These are phyloP conservation scores for Rhododendron ovatum DNA, from an alignment of 148 eudicot species.

Conservation along the genomic window DNA sequence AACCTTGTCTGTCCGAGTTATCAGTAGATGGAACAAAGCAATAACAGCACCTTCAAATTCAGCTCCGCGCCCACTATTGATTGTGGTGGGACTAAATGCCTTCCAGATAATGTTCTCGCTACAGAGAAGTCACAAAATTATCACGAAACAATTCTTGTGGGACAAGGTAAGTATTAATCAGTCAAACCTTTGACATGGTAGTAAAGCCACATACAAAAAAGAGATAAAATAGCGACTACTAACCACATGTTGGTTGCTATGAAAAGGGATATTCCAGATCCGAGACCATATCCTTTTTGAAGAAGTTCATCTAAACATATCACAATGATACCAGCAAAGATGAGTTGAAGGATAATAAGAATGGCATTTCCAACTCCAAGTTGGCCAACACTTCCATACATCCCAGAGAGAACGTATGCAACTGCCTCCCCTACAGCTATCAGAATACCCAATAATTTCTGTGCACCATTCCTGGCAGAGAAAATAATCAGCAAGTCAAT, in stretches of 20 bases:
- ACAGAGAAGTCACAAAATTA: constrained; percentile 8
- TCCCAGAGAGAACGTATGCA: constrained; percentile 88
- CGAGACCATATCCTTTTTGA: constrained; percentile 90
- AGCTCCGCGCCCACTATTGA: constrained; percentile 84
- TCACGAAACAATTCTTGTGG: not conserved
- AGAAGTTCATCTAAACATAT: constrained; percentile 89
- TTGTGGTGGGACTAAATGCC: constrained; percentile 84
- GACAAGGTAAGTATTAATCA: not conserved
- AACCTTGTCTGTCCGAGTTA: constrained; percentile 81
- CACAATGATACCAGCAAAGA: constrained; percentile 85
- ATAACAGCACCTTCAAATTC: constrained; percentile 92
- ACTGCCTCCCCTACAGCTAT: constrained; percentile 91
- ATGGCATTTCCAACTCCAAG: constrained; percentile 83
- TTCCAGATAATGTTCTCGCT: constrained; percentile 92
- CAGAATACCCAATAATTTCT: constrained; percentile 76
- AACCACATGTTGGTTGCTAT: constrained; percentile 90
- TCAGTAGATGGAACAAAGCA: constrained; percentile 79
- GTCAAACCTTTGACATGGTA: not conserved
- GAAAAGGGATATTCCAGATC: constrained; percentile 84
- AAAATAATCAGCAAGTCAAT: not conserved
- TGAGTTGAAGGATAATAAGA: constrained; percentile 73
- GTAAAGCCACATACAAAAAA: not conserved
- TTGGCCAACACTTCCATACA: constrained; percentile 82
- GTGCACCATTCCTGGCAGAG: constrained; percentile 66
- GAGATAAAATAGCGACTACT: constrained; percentile 2